Base-by-base conservation (phyloP, 2,329 filamentous ascomycete species). In the Penicillium sp. region DNA sequence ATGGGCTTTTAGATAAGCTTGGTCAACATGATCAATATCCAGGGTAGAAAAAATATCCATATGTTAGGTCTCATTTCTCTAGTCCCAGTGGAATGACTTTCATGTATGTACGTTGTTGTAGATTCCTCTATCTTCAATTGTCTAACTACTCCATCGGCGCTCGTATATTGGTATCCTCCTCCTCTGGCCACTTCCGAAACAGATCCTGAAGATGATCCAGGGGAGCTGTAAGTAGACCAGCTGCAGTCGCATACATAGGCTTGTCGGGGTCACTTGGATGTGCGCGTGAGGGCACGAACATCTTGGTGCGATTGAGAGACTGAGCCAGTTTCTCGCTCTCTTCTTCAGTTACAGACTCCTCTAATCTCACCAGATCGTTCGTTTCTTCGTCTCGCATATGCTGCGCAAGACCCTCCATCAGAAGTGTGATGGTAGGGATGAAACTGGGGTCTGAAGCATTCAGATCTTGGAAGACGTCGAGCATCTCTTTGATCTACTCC, bases 171-270 rank as follows among this genome's bases (percentile, higher is more conserved):
- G 53, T 25, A 13, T 50, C 54, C 22, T 60, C 50, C 18, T 63
- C 61, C 18, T 63, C 61, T 4, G 78, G 78, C 56, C 81, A 84
- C 60, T 76, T 78, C 16, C 75, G 66, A 54, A 83, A 80, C 6
- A 81, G 42, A 61, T 84, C 80, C 31, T 66, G 67, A 28, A 84
- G 53, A 50, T 74, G 75, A 61, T 84, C 82, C 14, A 84, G 68
- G 0, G 81, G 81, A 12, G 80, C 79, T 0, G 77, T 67, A 63
- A 84, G 53, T 18, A 84, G 56, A 0, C 77, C 79, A 49, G 73
- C 74, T 0, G 73, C 77, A 0, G 76, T 80, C 70, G 83, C 80
- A 50, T 81, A 83, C 0, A 77, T 77, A 2, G 79, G 78, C 30
- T 74, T 73, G 52, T 79, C 72, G 0, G 76, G 76, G 2, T 75